Base-by-base conservation (phyloP, 2,329 filamentous ascomycete genomes). In the Monascus ruber region DNA sequence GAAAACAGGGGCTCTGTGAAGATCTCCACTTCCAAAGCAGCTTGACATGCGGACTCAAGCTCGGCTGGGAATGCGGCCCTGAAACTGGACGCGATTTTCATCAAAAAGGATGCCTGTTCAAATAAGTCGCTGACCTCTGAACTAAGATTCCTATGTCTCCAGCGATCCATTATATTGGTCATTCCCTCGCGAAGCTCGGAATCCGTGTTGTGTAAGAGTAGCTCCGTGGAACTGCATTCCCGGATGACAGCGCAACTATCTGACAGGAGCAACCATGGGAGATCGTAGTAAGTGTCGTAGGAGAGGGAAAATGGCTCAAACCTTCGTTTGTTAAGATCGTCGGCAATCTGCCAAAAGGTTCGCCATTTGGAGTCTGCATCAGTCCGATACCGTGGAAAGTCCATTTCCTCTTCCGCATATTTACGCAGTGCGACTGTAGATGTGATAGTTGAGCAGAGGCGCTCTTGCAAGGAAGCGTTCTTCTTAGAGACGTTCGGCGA, bases 331-430 rank as follows among this genome's bases (percentile, higher is more conserved):
- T 96, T 87, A 32, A 98, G 68, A 56, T 94, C 88, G 8, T 84
- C 72, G 11, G 94, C 73, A 11, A 96, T 72, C 27, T 87, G 79
- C 66, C 87, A 94, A 61, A 94, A 94, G 37, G 84, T 77, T 46
- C 83, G 79, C 91, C 91, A 98, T 58, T 94, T 87, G 7, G 76
- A 73, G 54, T 91, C 83, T 38, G 82, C 79, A 27, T 85, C 79
- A 28, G 71, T 68, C 41, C 83, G 75, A 56, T 88, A 91, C 41
- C 80, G 73, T 24, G 83, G 77, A 49, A 85, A 85, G 52, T 93
- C 83, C 62, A 85, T 77, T 26, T 73, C 74, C 9, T 78, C 78
- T 9, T 77, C 72, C 6, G 76, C 66, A 26, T 68, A 70, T 39
- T 77, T 77, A 34, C 76, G 73, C 29, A 88, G 65, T 1, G 75